These are phyloP conservation scores for Hymenotorrendiella dingleyae DNA, from an alignment of 2,329 filamentous ascomycete species.

Conservation along the genomic window DNA sequence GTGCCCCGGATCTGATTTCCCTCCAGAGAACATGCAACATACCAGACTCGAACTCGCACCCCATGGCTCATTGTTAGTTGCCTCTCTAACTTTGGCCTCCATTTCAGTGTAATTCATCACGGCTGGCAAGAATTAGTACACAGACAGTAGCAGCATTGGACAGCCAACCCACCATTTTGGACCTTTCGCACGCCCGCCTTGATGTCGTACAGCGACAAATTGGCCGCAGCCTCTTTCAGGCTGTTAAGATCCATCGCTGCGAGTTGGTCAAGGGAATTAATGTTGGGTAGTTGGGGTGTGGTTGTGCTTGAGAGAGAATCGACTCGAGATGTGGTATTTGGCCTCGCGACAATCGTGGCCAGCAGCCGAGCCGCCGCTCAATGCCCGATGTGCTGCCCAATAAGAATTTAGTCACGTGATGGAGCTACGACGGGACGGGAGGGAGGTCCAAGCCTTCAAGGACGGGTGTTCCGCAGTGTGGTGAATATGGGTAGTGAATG, in stretches of 20 bases:
- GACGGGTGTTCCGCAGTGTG: too few species aligned
- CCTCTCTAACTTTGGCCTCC: constrained; percentile 81
- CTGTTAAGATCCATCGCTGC: constrained; percentile 59
- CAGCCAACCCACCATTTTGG: constrained; percentile 60
- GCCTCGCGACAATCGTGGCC: too few species aligned
- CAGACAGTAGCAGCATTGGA: constrained; percentile 21
- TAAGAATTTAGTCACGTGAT: too few species aligned
- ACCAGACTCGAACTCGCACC: constrained; percentile 34
- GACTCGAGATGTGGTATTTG: too few species aligned
- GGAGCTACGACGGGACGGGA: too few species aligned
- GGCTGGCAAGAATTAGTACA: constrained; percentile 40
- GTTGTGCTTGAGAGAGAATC: too few species aligned
- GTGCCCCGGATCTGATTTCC: neutral
- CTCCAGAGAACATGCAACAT: neutral
- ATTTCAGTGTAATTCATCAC: constrained; percentile 78
- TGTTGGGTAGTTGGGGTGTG: too few species aligned
- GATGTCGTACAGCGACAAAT: constrained; percentile 67
- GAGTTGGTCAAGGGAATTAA: neutral
- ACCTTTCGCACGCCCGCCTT: constrained; percentile 72
- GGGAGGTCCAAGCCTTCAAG: too few species aligned
- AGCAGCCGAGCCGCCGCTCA: too few species aligned
- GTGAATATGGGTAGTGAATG: too few species aligned
- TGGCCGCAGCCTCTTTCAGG: constrained; percentile 65
- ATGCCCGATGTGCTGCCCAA: too few species aligned
- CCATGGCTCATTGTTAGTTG: constrained; percentile 99